A percentile compares a stretch with the other conserved stretches of the same genome.
Evolutionary conservation across 148 eudicot genomes (phyloP).

Genomic region (Gaultheria prostrata): DNA sequence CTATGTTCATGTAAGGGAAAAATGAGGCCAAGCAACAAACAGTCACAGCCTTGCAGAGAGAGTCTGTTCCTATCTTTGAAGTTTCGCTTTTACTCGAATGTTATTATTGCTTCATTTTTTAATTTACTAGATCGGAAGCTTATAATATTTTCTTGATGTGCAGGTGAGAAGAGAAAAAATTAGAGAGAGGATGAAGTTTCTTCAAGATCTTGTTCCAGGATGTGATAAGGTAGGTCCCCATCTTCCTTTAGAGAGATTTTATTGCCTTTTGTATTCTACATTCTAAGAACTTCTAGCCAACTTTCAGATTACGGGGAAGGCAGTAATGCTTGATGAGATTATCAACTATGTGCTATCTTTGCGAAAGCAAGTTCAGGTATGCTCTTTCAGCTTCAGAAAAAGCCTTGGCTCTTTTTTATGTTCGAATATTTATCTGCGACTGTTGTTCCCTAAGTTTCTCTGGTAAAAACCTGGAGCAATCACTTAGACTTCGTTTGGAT

Average conservation of each 20-base stretch:
- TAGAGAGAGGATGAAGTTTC: conserved; percentile 21
- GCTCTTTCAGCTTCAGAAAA: background rate
- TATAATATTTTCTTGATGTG: background rate
- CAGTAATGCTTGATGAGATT: conserved; percentile 26
- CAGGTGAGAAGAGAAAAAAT: conserved; percentile 25
- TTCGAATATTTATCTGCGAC: background rate
- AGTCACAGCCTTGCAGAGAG: conserved; percentile 29
- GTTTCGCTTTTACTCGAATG: background rate
- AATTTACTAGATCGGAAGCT: background rate
- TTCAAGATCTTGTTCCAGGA: conserved; percentile 27
- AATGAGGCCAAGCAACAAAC: conserved; percentile 28
- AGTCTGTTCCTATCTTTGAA: conserved; percentile 13
- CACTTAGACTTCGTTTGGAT: background rate
- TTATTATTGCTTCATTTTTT: background rate
- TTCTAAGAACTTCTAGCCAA: background rate
- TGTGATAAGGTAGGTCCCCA: conserved; percentile 18
- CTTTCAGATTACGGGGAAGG: conserved; percentile 26
- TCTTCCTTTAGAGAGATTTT: background rate
- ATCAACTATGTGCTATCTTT: conserved; percentile 24
- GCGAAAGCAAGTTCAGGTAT: conserved; percentile 25
- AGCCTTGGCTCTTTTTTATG: background rate
- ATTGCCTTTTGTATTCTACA: background rate
- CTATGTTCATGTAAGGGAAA: conserved; percentile 26
- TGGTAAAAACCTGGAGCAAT: background rate
- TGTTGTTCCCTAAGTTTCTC: background rate